Evolutionary conservation across 2,329 filamentous ascomycete genomes (phyloP).

Genomic region (Claviceps maximensis): DNA sequence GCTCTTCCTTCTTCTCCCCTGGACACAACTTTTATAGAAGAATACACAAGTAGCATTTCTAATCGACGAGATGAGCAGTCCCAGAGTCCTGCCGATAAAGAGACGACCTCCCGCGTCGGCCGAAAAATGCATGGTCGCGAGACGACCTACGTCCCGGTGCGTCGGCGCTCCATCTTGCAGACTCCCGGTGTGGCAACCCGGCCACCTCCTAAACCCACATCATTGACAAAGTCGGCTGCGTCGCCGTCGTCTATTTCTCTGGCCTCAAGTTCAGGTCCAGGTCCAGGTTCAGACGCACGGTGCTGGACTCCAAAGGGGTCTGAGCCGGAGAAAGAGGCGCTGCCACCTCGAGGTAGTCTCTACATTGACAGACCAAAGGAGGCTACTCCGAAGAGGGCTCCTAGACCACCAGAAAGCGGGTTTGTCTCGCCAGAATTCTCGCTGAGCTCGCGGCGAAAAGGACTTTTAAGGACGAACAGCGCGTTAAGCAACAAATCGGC

Average conservation of each 20-base stretch:
- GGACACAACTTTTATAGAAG: background rate
- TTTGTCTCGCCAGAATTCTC: constrained; percentile 33
- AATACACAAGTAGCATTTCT: constrained; percentile 7
- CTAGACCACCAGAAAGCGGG: constrained; percentile 32
- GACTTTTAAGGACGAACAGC: constrained; percentile 45
- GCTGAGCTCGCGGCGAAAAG: constrained; percentile 26
- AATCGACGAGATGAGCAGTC: background rate
- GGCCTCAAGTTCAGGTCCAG: background rate
- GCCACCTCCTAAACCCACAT: constrained; percentile 3
- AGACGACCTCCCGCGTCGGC: background rate
- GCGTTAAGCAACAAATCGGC: constrained; percentile 50
- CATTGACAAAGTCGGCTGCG: background rate
- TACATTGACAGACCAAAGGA: constrained; percentile 2
- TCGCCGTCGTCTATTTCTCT: background rate
- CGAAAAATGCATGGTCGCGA: background rate
- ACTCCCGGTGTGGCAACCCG: constrained; percentile 36
- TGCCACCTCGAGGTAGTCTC: background rate
- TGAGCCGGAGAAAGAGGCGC: constrained; percentile 26
- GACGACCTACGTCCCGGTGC: constrained; percentile 31
- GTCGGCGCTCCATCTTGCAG: constrained; percentile 34
- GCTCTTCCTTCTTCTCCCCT: background rate
- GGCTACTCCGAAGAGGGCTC: constrained; percentile 10
- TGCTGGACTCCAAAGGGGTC: background rate
- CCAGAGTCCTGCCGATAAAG: background rate
- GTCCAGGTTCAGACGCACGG: background rate